Evolutionary conservation across 192 early-diverging fungal species (phyloP).

Genomic region (Rhizoclosmatium globosum): DNA sequence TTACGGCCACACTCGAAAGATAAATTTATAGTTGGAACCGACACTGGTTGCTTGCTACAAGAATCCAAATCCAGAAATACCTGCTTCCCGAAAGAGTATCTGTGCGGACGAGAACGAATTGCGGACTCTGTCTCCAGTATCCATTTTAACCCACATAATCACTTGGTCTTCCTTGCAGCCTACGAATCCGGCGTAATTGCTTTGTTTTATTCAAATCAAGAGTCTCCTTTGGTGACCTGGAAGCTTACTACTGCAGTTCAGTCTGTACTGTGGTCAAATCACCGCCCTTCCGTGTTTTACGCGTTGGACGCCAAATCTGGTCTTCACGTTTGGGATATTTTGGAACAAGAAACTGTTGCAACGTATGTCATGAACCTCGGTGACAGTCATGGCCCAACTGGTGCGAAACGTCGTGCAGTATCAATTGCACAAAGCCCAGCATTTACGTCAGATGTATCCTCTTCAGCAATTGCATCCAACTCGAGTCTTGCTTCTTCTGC

Average conservation of each 20-base stretch:
- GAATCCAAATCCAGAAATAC: slow-evolving; percentile 45
- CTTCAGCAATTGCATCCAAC: slow-evolving; percentile 5
- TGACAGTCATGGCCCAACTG: background rate
- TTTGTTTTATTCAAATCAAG: slow-evolving; percentile 37
- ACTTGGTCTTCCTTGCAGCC: slow-evolving; percentile 45
- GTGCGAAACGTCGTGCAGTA: slow-evolving; percentile 8
- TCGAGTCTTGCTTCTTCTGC: slow-evolving; percentile 34
- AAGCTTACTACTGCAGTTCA: slow-evolving; percentile 18
- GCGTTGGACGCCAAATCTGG: slow-evolving; percentile 43
- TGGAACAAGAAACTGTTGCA: slow-evolving; percentile 41
- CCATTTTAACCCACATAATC: slow-evolving; percentile 40
- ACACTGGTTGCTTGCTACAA: slow-evolving; percentile 37
- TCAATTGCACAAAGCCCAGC: slow-evolving; percentile 17
- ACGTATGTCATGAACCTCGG: slow-evolving; percentile 35
- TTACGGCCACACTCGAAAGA: background rate
- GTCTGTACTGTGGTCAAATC: slow-evolving; percentile 51
- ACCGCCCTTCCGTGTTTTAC: slow-evolving; percentile 57
- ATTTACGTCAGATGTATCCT: slow-evolving; percentile 4
- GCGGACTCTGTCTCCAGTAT: slow-evolving; percentile 38
- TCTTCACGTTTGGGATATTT: slow-evolving; percentile 54
- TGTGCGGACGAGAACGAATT: background rate
- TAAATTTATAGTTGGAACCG: slow-evolving; percentile 46
- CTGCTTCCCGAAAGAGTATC: slow-evolving; percentile 33
- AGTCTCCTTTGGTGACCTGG: slow-evolving; percentile 41
- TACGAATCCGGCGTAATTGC: slow-evolving; percentile 51